A percentile compares a stretch with the other conserved stretches of the same genome.
Conservation (phyloP, 768 basidiomycete genomes). For the Exidia glandulosa region DNA sequence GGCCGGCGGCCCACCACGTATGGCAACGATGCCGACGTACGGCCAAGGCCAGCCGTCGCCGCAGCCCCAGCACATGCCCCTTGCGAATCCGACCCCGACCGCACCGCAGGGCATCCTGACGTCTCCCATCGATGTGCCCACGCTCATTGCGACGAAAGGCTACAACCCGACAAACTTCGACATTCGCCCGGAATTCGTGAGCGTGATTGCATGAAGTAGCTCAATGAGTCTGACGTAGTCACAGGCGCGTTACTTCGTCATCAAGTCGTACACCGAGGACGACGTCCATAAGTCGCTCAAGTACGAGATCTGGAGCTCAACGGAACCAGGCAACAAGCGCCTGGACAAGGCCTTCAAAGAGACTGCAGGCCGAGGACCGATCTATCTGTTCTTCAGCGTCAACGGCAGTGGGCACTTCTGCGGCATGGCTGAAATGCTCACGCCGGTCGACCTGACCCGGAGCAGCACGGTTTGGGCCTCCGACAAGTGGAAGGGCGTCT, state of each 20-base stretch:
- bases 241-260: constrained; percentile 89
- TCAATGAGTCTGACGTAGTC: constrained; percentile 1
- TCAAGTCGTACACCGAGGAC: constrained; percentile 98
- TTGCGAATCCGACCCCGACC: not conserved
- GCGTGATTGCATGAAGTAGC: constrained; percentile 17
- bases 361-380: constrained; percentile 80
- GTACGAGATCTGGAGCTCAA: constrained; percentile 97
- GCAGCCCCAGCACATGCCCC: constrained; percentile 13
- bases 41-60: constrained; percentile 6
- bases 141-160: constrained; percentile 77
- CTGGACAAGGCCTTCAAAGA: constrained; percentile 97
- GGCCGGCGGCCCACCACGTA: constrained; percentile 25
- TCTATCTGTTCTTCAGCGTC: constrained; percentile 97
- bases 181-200: constrained; percentile 61
- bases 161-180: constrained; percentile 87
- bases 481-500: constrained; percentile 99
- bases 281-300: constrained; percentile 98
- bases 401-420: constrained; percentile 96
- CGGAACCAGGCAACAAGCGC: constrained; percentile 93
- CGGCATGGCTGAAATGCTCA: constrained; percentile 97
- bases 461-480: constrained; percentile 98
- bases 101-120: constrained; percentile 26
- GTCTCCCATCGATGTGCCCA: constrained; percentile 74
- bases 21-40: constrained; percentile 10
- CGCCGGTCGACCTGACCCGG: constrained; percentile 86